Evolutionary conservation across 2,329 filamentous ascomycete species (phyloP).

Genomic region (Aspergillus oerlinghausenensis): DNA sequence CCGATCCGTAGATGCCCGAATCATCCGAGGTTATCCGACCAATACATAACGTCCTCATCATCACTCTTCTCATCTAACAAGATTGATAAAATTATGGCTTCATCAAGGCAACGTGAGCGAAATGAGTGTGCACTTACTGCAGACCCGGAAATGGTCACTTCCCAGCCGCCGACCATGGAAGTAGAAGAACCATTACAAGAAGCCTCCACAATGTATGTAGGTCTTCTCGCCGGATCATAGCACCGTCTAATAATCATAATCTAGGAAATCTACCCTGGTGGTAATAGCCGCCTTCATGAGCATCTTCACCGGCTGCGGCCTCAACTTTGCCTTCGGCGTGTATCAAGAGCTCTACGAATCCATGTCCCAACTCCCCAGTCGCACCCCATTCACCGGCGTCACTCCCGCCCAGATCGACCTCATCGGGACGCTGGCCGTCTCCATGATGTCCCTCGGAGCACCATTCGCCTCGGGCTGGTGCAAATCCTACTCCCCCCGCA

Average conservation of each 20-base stretch:
- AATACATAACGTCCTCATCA: background rate
- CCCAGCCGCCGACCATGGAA: background rate
- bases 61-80: background rate
- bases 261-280: conserved; percentile 3
- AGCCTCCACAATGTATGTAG: background rate
- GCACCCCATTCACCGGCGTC: conserved; percentile 31
- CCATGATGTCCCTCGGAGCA: conserved; percentile 36
- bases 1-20: background rate
- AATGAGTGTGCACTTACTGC: background rate
- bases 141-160: background rate
- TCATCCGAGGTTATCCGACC: background rate
- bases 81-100: background rate
- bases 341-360: conserved; percentile 40
- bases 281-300: conserved; percentile 24
- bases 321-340: conserved; percentile 40
- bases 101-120: background rate
- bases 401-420: conserved; percentile 35
- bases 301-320: conserved; percentile 35
- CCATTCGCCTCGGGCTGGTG: conserved; percentile 34
- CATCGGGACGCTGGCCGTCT: conserved; percentile 35
- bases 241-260: rapidly evolving
- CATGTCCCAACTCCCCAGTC: conserved; percentile 18
- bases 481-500: conserved; percentile 30
- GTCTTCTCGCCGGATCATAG: background rate
- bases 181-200: background rate